Base-by-base conservation (phyloP, 192 early-diverging fungal genomes). In the Linderina pennispora region DNA sequence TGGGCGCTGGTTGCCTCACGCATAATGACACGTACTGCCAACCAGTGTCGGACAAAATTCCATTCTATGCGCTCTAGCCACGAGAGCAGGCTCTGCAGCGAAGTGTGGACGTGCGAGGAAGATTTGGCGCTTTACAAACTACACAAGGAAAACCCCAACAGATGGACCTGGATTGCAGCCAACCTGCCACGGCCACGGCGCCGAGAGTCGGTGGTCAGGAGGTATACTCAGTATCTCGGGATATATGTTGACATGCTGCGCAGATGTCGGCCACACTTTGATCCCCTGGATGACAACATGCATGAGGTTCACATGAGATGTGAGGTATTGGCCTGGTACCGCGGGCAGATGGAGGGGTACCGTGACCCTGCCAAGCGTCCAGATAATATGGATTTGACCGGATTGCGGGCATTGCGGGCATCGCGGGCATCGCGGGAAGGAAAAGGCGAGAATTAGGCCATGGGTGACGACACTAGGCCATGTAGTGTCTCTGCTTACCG, bases 271-370 rank as follows among this genome's bases (percentile, higher is more conserved):
- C 53, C 54, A 11, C 32, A 4, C 6, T 71, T 60, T 60, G 60
- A 71, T 39, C 67, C 67, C 8, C 9, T 55, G 56, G 51, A 25
- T 1, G 67, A 71, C 15, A 28, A 28, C 1, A 47, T 71, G 13
- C 48, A 45, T 13, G 67, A 71, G 32, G 67, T 71, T 10, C 67
- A 71, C 36, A 40, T 44, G 47, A 44, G 67, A 0, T 71, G 67
- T n/a, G 67, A 71, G 48, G 40, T 71, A 8, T 21, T 9, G 3
- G 42, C 60, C 0, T 71, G 67, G 67, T 55, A 51, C 40, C 9
- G 6, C 23, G 50, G 35, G 4, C 7, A 10, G 1, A n/a, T 39
- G 1, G 43, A 47, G n/a, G 67, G 67, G 9, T 71, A 71, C 37
- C 41, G 67, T 0, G 20, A 43, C 0, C 51, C 50, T 8, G 37